Evolutionary conservation across 257 asterid species (phyloP).

Genomic region (Ballota nigra): DNA sequence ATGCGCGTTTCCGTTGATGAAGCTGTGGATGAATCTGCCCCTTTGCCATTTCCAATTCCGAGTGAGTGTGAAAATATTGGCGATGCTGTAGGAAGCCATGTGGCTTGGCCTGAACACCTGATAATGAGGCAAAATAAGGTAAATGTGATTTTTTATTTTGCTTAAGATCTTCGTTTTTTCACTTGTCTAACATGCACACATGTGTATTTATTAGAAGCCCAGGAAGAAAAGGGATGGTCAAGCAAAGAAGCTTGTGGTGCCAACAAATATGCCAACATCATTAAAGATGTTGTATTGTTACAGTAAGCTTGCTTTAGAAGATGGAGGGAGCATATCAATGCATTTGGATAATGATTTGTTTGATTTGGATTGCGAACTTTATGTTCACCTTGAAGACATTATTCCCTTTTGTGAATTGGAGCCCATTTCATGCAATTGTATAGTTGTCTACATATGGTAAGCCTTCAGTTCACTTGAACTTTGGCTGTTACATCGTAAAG

Average conservation of each 20-base stretch:
- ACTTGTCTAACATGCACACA: background rate
- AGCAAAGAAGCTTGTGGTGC: background rate
- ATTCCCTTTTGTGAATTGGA: background rate
- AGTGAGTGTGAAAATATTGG: constrained; percentile 8
- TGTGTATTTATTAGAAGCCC: background rate
- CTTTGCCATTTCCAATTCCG: background rate
- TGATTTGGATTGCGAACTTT: background rate
- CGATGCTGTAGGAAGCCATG: constrained; percentile 11
- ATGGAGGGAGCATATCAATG: background rate
- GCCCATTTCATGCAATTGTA: constrained; percentile 6
- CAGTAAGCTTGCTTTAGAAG: background rate
- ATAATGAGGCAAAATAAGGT: background rate
- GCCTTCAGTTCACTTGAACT: background rate
- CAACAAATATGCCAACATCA: constrained; percentile 3
- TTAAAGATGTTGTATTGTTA: constrained; percentile 6
- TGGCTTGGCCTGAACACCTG: constrained; percentile 15
- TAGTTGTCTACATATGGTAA: constrained; percentile 10
- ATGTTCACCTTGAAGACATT: constrained; percentile 12
- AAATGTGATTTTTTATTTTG: background rate
- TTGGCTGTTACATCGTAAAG: background rate
- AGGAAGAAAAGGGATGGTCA: background rate
- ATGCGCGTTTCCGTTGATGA: background rate
- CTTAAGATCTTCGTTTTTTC: background rate
- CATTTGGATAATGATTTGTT: background rate
- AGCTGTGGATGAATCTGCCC: background rate